phyloP scores from a whole-genome alignment of 768 basidiomycete species.

The Calocybe cyanea region DNA sequence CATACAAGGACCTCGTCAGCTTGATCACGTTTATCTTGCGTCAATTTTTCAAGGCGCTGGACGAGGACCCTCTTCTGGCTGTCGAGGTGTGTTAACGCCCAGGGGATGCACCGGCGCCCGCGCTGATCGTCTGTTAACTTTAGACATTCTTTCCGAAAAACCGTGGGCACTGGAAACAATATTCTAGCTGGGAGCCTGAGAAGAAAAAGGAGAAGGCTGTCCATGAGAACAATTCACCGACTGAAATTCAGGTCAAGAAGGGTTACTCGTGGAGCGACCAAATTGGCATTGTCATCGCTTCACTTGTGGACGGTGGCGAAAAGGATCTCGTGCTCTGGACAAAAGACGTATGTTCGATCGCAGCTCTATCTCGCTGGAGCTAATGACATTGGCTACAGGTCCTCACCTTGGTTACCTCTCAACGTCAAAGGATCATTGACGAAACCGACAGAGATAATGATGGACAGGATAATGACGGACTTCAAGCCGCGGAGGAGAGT shows the following conservation, averaged over 20 bases:
- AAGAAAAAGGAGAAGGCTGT: constrained; percentile 31
- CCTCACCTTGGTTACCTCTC: constrained; percentile 52
- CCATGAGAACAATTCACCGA: constrained; percentile 45
- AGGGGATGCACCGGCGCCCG: constrained; percentile 4
- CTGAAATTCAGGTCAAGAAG: constrained; percentile 79
- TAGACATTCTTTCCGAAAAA: constrained; percentile 91
- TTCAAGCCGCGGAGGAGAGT: constrained; percentile 7
- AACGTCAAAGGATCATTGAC: constrained; percentile 57
- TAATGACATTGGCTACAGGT: constrained; percentile 40
- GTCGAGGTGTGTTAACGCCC: constrained; percentile 67
- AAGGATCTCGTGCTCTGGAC: constrained; percentile 72
- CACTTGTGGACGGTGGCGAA: constrained; percentile 65
- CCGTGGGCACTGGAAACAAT: constrained; percentile 81
- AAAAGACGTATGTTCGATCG: constrained; percentile 57
- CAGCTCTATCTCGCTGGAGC: neutral
- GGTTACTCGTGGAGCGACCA: constrained; percentile 89
- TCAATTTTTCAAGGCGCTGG: constrained; percentile 90
- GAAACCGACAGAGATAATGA: constrained; percentile 40
- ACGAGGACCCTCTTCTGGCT: constrained; percentile 80
- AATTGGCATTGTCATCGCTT: constrained; percentile 79
- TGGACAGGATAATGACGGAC: constrained; percentile 26
- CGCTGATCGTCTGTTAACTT: neutral
- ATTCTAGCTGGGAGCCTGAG: constrained; percentile 72
- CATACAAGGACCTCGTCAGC: constrained; percentile 78
- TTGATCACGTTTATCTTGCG: constrained; percentile 85